Percentiles rank a stretch among this genome's conserved stretches.
phyloP scores from a whole-genome alignment of 1,284 basidiomycete genomes.

The Ceratobasidium sp. region DNA sequence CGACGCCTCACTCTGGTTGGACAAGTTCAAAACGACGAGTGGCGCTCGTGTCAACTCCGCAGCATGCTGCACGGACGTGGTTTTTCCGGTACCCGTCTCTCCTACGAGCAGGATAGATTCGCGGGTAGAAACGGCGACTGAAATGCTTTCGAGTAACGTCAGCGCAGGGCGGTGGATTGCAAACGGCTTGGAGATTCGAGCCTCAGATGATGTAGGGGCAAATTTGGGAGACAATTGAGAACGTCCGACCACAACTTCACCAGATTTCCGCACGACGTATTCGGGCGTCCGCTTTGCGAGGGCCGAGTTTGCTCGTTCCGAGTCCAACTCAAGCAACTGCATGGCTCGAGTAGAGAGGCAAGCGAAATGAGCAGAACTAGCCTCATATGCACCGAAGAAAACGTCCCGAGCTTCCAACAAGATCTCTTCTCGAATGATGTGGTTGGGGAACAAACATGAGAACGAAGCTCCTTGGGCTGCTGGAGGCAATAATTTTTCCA shows the following conservation, averaged over 20 bases:
- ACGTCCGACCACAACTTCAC: slow-evolving; percentile 65
- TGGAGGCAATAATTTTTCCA: slow-evolving; percentile 67
- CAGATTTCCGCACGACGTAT: slow-evolving; percentile 71
- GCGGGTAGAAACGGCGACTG: slow-evolving; percentile 71
- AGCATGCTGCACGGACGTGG: slow-evolving; percentile 89
- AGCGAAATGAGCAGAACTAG: slow-evolving; percentile 66
- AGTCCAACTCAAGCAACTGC: slow-evolving; percentile 69
- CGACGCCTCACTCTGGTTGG: slow-evolving; percentile 95
- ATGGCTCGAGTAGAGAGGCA: slow-evolving; percentile 59
- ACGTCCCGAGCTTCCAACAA: slow-evolving; percentile 91
- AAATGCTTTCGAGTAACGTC: slow-evolving; percentile 81
- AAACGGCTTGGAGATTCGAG: slow-evolving; percentile 63
- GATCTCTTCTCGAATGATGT: slow-evolving; percentile 85
- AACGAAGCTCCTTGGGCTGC: slow-evolving; percentile 52
- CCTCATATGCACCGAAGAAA: slow-evolving; percentile 64
- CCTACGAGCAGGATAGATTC: slow-evolving; percentile 95
- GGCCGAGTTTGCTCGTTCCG: slow-evolving; percentile 64
- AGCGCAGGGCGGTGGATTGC: slow-evolving; percentile 90
- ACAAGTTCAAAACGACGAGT: slow-evolving; percentile 90
- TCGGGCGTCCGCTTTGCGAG: slow-evolving; percentile 68
- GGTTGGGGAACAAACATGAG: slow-evolving; percentile 70
- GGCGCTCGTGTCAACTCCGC: slow-evolving; percentile 80
- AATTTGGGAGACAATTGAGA: slow-evolving; percentile 55
- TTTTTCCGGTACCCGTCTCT: slow-evolving; percentile 99
- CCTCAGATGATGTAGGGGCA: slow-evolving; percentile 41